Percentiles rank a stretch among this genome's conserved stretches.
phyloP scores from a whole-genome alignment of 2,329 filamentous ascomycete species.

The Zopfia rhizophila region DNA sequence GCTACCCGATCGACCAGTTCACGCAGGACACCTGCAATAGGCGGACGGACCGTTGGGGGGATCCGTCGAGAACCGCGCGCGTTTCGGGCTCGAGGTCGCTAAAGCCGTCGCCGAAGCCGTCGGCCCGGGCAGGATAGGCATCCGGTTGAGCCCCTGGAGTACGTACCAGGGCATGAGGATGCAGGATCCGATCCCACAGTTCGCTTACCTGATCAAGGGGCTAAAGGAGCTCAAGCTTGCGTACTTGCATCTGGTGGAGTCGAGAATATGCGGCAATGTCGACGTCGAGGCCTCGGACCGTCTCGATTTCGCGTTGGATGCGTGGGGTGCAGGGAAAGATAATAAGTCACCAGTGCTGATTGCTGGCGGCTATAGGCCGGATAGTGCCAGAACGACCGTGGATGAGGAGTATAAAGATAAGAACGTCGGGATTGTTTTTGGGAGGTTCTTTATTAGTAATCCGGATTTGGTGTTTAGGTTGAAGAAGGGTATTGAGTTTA shows the following conservation, averaged over 20 bases:
- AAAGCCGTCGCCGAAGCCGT: constrained; percentile 60
- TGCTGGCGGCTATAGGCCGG: too few relatives aligned
- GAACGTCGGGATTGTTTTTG: too few relatives aligned
- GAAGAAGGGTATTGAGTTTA: too few relatives aligned
- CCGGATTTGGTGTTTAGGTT: constrained; percentile 57
- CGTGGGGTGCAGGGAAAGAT: too few relatives aligned
- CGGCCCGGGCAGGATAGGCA: constrained; percentile 64
- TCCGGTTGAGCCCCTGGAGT: constrained; percentile 68
- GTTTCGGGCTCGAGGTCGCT: constrained; percentile 64
- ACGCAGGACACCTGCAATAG: constrained; percentile 67
- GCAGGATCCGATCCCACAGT: constrained; percentile 69
- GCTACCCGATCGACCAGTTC: constrained; percentile 75
- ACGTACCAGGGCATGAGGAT: constrained; percentile 70
- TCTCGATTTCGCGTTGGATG: too few relatives aligned
- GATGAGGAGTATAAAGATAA: too few relatives aligned
- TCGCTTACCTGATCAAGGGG: constrained; percentile 63
- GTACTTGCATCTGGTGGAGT: constrained; percentile 56
- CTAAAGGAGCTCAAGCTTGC: constrained; percentile 63
- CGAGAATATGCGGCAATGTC: constrained; percentile 65
- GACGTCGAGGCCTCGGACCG: too few relatives aligned
- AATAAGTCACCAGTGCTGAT: too few relatives aligned
- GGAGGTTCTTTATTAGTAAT: constrained; percentile 58
- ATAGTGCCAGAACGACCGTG: too few relatives aligned
- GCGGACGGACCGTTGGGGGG: constrained; percentile 61
- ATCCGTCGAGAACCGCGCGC: constrained; percentile 59